Base-by-base conservation (phyloP, 805 yeast species). In the Starmerella ratchasimensis region DNA sequence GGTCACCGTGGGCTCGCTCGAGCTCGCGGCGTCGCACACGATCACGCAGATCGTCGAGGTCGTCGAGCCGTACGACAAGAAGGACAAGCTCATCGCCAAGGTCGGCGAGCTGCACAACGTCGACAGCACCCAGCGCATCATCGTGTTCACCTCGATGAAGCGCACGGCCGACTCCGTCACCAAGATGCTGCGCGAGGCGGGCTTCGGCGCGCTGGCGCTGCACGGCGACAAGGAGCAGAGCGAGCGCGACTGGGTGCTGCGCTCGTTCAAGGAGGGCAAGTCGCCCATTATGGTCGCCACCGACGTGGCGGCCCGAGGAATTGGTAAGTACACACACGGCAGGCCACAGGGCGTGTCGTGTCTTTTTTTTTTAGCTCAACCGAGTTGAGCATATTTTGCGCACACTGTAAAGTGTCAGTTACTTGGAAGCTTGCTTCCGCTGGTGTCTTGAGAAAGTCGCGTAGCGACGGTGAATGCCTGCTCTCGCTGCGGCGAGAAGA, bases 261-360 rank as follows among this genome's bases (percentile, higher is more conserved):
- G 67, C 51, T 95, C 88, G 65, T 90, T 90, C 70, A 81, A 80
- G 72, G 58, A 73, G 44, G 97, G 97, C 54, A 80, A 76, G 63
- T 76, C 93, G 39, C 94, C 95, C 49, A 78, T 90, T 56, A 84
- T 90, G 96, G 94, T 86, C 59, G 98, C 98, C 46, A 90, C 98
- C 48, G 98, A 90, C 64, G 98, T 90, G 61, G 98, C 98, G 47
- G 95, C 98, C 50, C 81, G 98, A 73, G 98, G 98, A 76, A 84
- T 90, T 68, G 48, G 48, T 45, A 45, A 45, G 48, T 45, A 45
- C 36, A 10, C 17, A 27, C 19, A 4, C 10, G n/a, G n/a, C 24
- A 7, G 24, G 24, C 7, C 24, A 7, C 10, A 22, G 24, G 7
- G 24, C 7, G 10, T 8, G 24, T 22, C 10, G 24, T 22, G 24